A percentile compares a stretch with the other conserved stretches of the same genome.
These are phyloP conservation scores for Amanita inopinata DNA, from an alignment of 768 basidiomycete species.

Conservation along the genomic window DNA sequence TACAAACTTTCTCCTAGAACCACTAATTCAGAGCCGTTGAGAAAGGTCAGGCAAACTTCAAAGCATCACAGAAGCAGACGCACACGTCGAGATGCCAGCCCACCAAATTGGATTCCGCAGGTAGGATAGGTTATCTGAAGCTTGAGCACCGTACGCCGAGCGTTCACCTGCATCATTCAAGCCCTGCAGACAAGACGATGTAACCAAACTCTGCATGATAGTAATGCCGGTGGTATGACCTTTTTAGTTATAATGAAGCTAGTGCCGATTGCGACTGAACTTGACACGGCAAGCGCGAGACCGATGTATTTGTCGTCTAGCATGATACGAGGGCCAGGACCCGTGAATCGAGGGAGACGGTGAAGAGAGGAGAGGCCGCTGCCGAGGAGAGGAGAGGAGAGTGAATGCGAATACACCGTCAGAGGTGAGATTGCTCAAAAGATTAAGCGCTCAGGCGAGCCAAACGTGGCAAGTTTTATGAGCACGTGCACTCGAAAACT, in stretches of 20 bases:
- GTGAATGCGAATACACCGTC: neutral
- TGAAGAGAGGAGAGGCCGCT: neutral
- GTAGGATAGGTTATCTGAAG: constrained; percentile 81
- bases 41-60: constrained; percentile 6
- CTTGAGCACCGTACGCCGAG: constrained; percentile 36
- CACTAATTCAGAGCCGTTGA: constrained; percentile 41
- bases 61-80: no score
- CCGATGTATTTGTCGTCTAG: constrained; percentile 96
- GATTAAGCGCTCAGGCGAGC: no score
- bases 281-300: constrained; percentile 75
- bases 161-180: constrained; percentile 74
- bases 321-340: constrained; percentile 28
- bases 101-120: constrained; percentile 94
- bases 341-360: neutral
- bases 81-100: constrained; percentile 88
- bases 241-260: constrained; percentile 99
- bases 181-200: constrained; percentile 44
- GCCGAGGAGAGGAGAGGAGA: neutral
- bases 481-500: no score
- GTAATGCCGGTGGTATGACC: constrained; percentile 30
- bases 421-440: no score
- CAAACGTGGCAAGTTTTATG: no score
- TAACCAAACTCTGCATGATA: neutral
- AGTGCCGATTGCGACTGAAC: constrained; percentile 83
- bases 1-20: constrained; percentile 78